phyloP scores from a whole-genome alignment of 345 rosid species.

The Camelina sativa region DNA sequence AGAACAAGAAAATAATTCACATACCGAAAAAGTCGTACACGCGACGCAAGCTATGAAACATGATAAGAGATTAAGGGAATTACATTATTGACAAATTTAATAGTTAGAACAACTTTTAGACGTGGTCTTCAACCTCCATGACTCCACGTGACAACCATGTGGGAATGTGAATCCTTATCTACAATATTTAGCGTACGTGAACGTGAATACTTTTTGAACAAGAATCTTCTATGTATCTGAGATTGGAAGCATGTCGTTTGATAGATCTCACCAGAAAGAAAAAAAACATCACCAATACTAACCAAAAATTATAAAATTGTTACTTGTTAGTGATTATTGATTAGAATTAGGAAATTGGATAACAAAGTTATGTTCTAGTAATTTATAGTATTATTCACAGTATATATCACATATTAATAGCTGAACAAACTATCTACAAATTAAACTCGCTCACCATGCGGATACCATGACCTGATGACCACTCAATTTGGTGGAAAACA shows the following conservation, averaged over 20 bases:
- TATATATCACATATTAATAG: slow-evolving; percentile 1
- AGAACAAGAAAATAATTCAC: neutral
- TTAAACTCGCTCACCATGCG: slow-evolving; percentile 32
- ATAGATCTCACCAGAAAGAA: neutral
- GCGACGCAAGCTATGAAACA: neutral
- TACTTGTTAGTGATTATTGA: neutral
- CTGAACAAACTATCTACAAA: slow-evolving; percentile 40
- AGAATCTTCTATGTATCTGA: neutral
- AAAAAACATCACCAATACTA: neutral
- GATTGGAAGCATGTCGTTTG: neutral
- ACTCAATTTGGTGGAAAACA: slow-evolving; percentile 41
- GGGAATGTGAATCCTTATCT: neutral
- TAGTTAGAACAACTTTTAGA: neutral
- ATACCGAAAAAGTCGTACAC: neutral
- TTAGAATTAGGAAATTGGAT: too few species aligned
- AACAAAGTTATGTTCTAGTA: neutral
- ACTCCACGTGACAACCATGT: slow-evolving; percentile 21
- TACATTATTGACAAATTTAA: neutral
- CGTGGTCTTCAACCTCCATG: neutral
- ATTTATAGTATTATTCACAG: neutral
- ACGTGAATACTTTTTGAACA: neutral
- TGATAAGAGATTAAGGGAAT: neutral
- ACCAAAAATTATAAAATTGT: neutral
- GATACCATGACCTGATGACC: slow-evolving; percentile 43
- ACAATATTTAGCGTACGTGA: neutral